A percentile compares a stretch with the other conserved stretches of the same genome.
Evolutionary conservation across 129 eudicot species (phyloP).

Genomic region (Escallonia herrerae): DNA sequence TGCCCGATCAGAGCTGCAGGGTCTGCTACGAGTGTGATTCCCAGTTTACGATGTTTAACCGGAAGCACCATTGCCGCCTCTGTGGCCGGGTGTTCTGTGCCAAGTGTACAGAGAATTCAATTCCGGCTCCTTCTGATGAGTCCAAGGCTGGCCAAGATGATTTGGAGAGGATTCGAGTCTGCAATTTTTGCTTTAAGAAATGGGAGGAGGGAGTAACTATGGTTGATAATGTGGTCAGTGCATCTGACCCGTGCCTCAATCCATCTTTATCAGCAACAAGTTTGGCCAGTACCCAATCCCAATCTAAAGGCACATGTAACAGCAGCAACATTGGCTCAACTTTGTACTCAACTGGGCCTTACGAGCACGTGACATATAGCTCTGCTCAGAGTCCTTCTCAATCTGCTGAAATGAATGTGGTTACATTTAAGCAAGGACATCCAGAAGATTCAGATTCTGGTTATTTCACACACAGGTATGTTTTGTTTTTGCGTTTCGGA

Average conservation of each 20-base stretch:
- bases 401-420: constrained; percentile 14
- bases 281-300: constrained; percentile 35
- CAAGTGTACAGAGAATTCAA: constrained; percentile 43
- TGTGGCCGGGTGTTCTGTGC: constrained; percentile 64
- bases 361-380: constrained; percentile 32
- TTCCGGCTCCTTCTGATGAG: constrained; percentile 33
- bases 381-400: constrained; percentile 18
- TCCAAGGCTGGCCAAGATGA: constrained; percentile 25
- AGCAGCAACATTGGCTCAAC: constrained; percentile 48
- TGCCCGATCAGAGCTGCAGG: constrained; percentile 70
- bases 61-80: constrained; percentile 56
- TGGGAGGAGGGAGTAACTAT: constrained; percentile 32
- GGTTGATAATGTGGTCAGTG: constrained; percentile 10
- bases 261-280: constrained; percentile 40
- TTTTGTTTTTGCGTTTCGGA: neutral
- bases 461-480: constrained; percentile 28
- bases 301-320: constrained; percentile 35
- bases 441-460: constrained; percentile 19
- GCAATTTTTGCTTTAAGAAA: constrained; percentile 57
- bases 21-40: constrained; percentile 65
- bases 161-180: constrained; percentile 40
- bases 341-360: constrained; percentile 36
- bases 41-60: constrained; percentile 43
- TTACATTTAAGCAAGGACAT: constrained; percentile 16
- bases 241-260: constrained; percentile 30